These are phyloP conservation scores for Ophiocordyceps camponoti-rufipedis DNA, from an alignment of 2,329 filamentous ascomycete genomes.

Conservation along the genomic window DNA sequence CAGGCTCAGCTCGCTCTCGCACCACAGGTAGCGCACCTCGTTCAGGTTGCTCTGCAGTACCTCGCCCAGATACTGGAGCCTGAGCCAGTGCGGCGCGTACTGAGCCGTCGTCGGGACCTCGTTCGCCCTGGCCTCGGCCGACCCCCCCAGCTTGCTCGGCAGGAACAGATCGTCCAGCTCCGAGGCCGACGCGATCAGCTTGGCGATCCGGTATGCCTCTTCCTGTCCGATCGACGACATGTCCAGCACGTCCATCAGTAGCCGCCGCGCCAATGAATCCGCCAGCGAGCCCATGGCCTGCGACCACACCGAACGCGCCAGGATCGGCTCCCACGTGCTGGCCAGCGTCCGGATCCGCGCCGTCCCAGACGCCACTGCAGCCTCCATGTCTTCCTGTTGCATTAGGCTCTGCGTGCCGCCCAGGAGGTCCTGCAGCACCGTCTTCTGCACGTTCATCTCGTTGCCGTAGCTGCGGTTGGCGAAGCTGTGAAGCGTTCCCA, in stretches of 20 bases:
- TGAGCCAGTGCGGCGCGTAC: constrained; percentile 42
- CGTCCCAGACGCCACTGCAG: constrained; percentile 33
- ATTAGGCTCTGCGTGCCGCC: constrained; percentile 42
- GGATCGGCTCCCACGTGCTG: constrained; percentile 35
- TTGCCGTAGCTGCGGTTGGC: constrained; percentile 42
- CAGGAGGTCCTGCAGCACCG: constrained; percentile 40
- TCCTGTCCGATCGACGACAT: constrained; percentile 43
- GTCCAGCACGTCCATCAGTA: constrained; percentile 43
- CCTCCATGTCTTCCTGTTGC: constrained; percentile 34
- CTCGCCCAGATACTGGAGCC: constrained; percentile 45
- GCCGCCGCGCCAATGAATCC: constrained; percentile 38
- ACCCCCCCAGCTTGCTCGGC: constrained; percentile 19
- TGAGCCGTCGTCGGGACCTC: constrained; percentile 37
- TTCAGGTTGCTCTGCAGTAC: constrained; percentile 48
- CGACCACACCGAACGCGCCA: constrained; percentile 42
- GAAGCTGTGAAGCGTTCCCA: constrained; percentile 39
- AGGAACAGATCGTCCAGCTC: constrained; percentile 42
- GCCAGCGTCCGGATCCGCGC: constrained; percentile 34
- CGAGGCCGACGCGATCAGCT: constrained; percentile 36
- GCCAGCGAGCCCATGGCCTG: constrained; percentile 43
- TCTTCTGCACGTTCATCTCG: constrained; percentile 42
- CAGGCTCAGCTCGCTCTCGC: constrained; percentile 45
- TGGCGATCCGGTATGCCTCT: constrained; percentile 42
- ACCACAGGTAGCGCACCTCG: constrained; percentile 45
- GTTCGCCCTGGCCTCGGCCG: constrained; percentile 10